These are phyloP conservation scores for Alternaria rosae DNA, from an alignment of 2,329 filamentous ascomycete species.

Conservation along the genomic window DNA sequence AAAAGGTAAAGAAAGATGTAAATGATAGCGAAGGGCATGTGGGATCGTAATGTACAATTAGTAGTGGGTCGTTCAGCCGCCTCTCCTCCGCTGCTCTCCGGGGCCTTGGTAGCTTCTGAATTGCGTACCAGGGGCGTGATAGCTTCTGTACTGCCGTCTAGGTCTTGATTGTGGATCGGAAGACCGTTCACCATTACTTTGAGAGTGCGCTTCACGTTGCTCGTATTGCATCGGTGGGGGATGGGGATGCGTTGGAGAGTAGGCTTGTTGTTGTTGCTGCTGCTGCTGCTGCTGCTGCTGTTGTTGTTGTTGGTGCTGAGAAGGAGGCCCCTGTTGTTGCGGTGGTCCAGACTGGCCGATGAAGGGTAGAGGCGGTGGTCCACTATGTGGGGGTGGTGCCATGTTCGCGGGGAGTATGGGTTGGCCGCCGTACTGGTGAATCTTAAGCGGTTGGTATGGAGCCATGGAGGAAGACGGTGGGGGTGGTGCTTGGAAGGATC, in stretches of 20 bases:
- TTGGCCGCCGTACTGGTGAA: constrained; percentile 51
- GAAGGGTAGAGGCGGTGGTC: constrained; percentile 5
- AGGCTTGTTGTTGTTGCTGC: constrained; percentile 21
- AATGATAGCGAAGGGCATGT: background rate
- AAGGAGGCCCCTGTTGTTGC: background rate
- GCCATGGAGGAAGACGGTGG: constrained; percentile 33
- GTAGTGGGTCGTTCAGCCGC: constrained; percentile 16
- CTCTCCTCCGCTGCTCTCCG: constrained; percentile 31
- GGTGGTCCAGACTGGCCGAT: constrained; percentile 1
- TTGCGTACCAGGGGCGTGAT: constrained; percentile 45
- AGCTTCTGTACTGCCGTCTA: constrained; percentile 40
- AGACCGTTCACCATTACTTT: constrained; percentile 11
- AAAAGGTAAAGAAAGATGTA: background rate
- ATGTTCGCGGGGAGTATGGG: constrained; percentile 51
- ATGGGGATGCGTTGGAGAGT: constrained; percentile 32
- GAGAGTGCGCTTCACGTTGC: constrained; percentile 24
- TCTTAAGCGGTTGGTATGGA: constrained; percentile 44
- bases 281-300: background rate
- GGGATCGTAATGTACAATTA: background rate
- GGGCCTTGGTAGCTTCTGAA: constrained; percentile 46
- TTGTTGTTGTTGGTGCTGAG: constrained; percentile 8
- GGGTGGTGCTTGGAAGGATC: constrained; percentile 44
- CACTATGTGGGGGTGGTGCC: constrained; percentile 35
- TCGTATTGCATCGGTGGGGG: constrained; percentile 30
- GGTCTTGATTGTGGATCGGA: constrained; percentile 36